Base-by-base conservation (phyloP, 148 eudicot species). In the Fagopyrum esculentum region DNA sequence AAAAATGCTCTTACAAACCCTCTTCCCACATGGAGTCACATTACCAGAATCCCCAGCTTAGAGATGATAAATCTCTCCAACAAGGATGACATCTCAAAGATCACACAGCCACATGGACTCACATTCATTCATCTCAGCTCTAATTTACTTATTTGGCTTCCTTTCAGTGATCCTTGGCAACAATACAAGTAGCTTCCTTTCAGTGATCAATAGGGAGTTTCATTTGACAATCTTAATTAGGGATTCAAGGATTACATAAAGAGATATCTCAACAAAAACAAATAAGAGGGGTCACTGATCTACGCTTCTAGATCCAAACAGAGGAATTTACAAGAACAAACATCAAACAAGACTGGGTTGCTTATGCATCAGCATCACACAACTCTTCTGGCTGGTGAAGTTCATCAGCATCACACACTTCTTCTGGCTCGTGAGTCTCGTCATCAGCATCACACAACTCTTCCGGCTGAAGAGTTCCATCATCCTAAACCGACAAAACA, bases 1-100 rank as follows among this genome's bases (percentile, higher is more conserved):
- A 80, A 87, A 73, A 93, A 93, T 80, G 76, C 77, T 1, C 83
- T 93, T 68, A 77, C 83, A 8, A 81, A 79, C 80, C 92, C 97
- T 50, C 75, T 91, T 73, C 97, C 97, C 16, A 78, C 56, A 22
- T 22, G 26, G 26, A 22, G 0, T 22, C 26, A 22, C 26, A 22
- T 22, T 22, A 22, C 26, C 26, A 22, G 26, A 22, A 22, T 22
- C 26, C 26, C 26, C 26, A 22, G 26, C 26, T 22, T 22, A 22
- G 26, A 22, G 26, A 56, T 44, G 49, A 90, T 90, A 17, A 47
- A 86, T 0, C 82, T 93, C 26, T n/a, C 93, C 98, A 63, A 84
- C 60, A 86, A 85, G 48, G 74, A 57, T 61, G 88, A 86, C 63
- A 35, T 89, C 26, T 86, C 92, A 9, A 71, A 45, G 40, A 77